phyloP scores from a whole-genome alignment of 78 protist genomes.

The Goniomonas avonlea region DNA sequence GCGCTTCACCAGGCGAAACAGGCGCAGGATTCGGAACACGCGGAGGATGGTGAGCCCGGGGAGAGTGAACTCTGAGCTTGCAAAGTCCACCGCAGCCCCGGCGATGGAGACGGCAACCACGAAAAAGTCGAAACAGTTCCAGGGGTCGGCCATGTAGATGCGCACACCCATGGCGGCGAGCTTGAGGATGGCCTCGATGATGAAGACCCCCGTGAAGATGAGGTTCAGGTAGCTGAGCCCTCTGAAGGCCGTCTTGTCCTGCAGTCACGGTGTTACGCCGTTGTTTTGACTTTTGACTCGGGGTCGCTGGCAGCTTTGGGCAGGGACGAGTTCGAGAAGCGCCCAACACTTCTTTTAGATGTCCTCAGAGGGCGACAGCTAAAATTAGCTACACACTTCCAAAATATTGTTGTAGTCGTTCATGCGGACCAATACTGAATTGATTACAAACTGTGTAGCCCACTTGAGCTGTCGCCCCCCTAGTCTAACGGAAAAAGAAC shows the following conservation, averaged over 20 bases:
- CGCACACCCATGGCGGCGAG: not conserved
- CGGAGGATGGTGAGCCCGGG: not conserved
- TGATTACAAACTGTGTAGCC: no score
- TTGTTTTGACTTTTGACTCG: not conserved
- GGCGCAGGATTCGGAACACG: not conserved
- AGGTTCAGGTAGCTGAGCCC: not conserved
- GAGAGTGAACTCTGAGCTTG: not conserved
- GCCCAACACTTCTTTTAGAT: no score
- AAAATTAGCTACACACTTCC: no score
- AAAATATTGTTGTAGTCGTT: no score
- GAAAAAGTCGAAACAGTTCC: slow-evolving; percentile 21
- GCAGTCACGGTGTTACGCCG: not conserved
- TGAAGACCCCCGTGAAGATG: not conserved
- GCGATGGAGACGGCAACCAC: not conserved
- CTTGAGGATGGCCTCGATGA: slow-evolving; percentile 8
- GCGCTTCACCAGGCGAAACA: not conserved
- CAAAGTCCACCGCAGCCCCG: not conserved
- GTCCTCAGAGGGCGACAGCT: not conserved
- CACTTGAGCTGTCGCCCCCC: no score
- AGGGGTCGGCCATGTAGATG: slow-evolving; percentile 9
- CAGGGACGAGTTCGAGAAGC: not conserved
- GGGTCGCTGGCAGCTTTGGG: not conserved
- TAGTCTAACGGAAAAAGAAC: no score
- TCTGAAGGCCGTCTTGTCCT: not conserved
- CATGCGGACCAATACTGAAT: no score